Evolutionary conservation across 805 yeast species (phyloP), one percentile per base, ranked within the genome.

Genomic region (Wickerhamomyces mucosus): DNA sequence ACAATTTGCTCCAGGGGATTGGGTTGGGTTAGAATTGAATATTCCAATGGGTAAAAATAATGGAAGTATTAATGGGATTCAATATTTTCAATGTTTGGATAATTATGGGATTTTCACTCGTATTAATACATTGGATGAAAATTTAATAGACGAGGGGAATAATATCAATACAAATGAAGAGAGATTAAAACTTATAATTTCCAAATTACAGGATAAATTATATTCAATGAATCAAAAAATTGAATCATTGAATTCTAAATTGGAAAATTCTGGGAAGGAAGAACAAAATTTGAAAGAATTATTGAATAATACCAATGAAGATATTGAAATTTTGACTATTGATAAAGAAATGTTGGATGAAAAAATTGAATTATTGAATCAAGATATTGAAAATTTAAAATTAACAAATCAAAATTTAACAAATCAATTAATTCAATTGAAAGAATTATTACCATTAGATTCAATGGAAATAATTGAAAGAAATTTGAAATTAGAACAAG

Each of bases 1-100:
- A 0, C 40, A 67, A 28, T 78, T 78, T 56, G 74, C 81, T 3
- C 55, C 65, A 1, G 85, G 84, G 5, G 40, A 55, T 4, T 88
- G 96, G 96, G 65, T 78, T 11, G 96, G 96, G 0, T 65, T 88
- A 6, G 84, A 78, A 43, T 67, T 85, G 27, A 84, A 77, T 37
- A 75, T 74, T 36, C 78, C 92, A 0, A 61, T 63, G 8, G 96
- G 96, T 2, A 82, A 78, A 55, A 84, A 86, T 48, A 75, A 84
- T 47, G 96, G 96, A 0, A 57, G 70, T 28, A 65, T 86, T 9
- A 69, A 73, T 15, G 86, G 81, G 1, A 50, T 45, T 1, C 44
- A 65, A 17, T 68, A 81, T 38, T 86, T 88, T 49, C 47, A 58
- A 2, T 69, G 84, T 39, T 38, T 45, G 15, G 89, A 89, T 0